Conservation (phyloP, 768 basidiomycete species). For the Macrolepiota dolichaula region DNA sequence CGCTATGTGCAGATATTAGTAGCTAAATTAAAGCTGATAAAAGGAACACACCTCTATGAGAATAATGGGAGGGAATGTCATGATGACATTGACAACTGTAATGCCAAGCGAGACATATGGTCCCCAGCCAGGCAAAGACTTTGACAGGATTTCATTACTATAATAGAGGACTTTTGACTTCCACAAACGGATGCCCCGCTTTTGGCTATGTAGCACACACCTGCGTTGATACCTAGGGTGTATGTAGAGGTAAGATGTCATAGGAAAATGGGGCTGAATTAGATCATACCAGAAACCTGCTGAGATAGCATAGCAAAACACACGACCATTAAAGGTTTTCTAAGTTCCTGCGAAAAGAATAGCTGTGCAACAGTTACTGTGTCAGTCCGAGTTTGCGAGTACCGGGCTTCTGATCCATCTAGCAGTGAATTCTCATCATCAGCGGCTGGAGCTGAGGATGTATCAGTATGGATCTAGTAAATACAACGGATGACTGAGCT, state of each 20-base stretch:
- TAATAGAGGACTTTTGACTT: conserved; percentile 86
- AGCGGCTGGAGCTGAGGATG: neutral
- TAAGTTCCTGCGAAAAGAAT: conserved; percentile 48
- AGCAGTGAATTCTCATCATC: conserved; percentile 40
- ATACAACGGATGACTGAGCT: conserved; percentile 10
- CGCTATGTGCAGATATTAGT: conserved; percentile 37
- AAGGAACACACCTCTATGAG: conserved; percentile 69
- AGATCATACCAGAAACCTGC: conserved; percentile 65
- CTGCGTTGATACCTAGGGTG: conserved; percentile 68
- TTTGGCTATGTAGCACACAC: conserved; percentile 27
- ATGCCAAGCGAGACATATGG: conserved; percentile 84
- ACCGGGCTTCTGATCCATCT: conserved; percentile 26
- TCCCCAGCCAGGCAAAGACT: conserved; percentile 73
- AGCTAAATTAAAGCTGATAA: neutral
- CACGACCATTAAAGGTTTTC: conserved; percentile 61
- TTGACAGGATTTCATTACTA: conserved; percentile 83
- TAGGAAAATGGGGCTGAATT: neutral
- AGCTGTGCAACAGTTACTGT: conserved; percentile 52
- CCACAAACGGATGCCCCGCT: no score
- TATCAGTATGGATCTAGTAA: neutral
- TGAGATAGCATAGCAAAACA: conserved; percentile 73
- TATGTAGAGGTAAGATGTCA: conserved; percentile 8
- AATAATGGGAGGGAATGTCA: conserved; percentile 84
- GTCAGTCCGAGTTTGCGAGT: conserved; percentile 19
- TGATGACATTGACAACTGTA: conserved; percentile 77